A percentile compares a stretch with the other conserved stretches of the same genome.
Evolutionary conservation across 768 basidiomycete genomes (phyloP).

Genomic region (Nevesoporus exiguus): DNA sequence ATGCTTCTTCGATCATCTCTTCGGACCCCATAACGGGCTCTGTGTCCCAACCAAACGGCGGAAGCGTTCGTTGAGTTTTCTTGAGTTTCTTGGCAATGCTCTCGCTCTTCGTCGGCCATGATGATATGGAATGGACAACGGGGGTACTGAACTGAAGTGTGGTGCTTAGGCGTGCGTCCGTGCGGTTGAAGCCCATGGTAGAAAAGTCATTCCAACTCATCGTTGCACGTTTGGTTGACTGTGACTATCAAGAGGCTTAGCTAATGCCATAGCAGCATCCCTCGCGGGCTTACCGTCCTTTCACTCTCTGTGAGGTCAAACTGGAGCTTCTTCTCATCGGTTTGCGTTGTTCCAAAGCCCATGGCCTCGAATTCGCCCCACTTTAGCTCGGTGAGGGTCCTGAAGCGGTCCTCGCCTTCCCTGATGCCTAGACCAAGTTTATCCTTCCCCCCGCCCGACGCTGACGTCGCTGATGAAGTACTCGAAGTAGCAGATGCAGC

Average conservation of each 20-base stretch:
- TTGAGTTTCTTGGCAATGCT: conserved; percentile 77
- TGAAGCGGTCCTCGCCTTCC: conserved; percentile 66
- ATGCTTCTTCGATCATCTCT: conserved; percentile 86
- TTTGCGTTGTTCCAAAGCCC: conserved; percentile 63
- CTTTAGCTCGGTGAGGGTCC: conserved; percentile 78
- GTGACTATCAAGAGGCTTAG: conserved; percentile 44
- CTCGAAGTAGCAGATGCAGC: conserved; percentile 44
- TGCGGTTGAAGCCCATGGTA: conserved; percentile 73
- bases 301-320: conserved; percentile 94
- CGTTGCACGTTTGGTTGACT: conserved; percentile 71
- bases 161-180: conserved; percentile 68
- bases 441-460: conserved; percentile 30
- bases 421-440: conserved; percentile 34
- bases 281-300: conserved; percentile 43
- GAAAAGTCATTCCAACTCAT: conserved; percentile 93
- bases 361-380: conserved; percentile 90
- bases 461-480: conserved; percentile 35
- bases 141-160: conserved; percentile 77
- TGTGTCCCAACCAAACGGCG: conserved; percentile 91
- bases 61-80: conserved; percentile 69
- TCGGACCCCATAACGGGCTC: conserved; percentile 74
- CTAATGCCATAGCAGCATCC: not conserved
- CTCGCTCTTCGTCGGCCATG: conserved; percentile 73
- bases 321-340: conserved; percentile 68
- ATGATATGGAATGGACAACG: conserved; percentile 52